Base-by-base conservation (phyloP, 1,284 basidiomycete genomes). In the Malassezia sp. region DNA sequence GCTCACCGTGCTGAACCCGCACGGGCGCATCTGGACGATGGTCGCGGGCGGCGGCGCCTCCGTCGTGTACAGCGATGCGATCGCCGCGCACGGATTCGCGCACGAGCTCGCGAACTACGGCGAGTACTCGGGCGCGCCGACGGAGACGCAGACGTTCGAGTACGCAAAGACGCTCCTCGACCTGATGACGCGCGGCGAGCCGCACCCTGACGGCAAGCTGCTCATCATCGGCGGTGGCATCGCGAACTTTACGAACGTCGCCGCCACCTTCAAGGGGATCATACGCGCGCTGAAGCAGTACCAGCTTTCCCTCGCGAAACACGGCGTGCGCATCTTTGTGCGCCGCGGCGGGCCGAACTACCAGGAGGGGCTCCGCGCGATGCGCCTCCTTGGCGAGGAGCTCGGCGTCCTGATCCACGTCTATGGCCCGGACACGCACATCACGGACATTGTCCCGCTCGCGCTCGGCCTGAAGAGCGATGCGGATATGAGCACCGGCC, bases 211-310 rank as follows among this genome's bases (percentile, higher is more conserved):
- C 41, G 91, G 91, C 76, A 97, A 97, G 77, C 81, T 97, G 70
- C 84, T 97, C 73, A 95, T 97, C 79, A 95, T 97, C 59, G 93
- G 91, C 74, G 93, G 93, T 76, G 91, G 91, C 76, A 95, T 96
- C 60, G 91, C 91, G 76, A 97, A 97, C 81, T 97, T 97, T 76
- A 96, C 90, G 71, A 96, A 97, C 72, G 90, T 97, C 61, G 91
- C 91, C 31, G 84, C 91, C 14, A 97, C 91, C 56, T 97, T 97
- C 83, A 96, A 96, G 79, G 91, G 91, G 60, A 97, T 96, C 78
- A 96, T 97, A 72, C 85, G 82, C 52, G 91, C 91, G 17, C 78
- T 97, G 63, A 85, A 93, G 77, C 84, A 89, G 74, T 89, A 80
- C 80, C 87, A 90, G 77, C 36, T 50, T 6, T 35, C 55, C 20